Evolutionary conservation across 2,329 filamentous ascomycete species (phyloP).

Genomic region (Aspergillus neoniger): DNA sequence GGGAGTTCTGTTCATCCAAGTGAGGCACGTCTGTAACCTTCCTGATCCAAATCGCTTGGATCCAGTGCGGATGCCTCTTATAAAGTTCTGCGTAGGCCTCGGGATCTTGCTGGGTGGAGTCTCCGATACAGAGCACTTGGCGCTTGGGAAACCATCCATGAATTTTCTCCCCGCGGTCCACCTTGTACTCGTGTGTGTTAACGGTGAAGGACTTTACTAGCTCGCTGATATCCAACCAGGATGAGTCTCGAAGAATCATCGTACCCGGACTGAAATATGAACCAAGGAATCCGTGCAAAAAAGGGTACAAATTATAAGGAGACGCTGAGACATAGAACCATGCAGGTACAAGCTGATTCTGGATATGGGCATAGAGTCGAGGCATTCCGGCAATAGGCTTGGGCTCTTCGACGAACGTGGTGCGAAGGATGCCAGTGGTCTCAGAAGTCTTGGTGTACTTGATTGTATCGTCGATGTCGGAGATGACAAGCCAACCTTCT

Average conservation of each 20-base stretch:
- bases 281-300: slow-evolving; percentile 73
- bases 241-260: slow-evolving; percentile 79
- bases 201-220: slow-evolving; percentile 77
- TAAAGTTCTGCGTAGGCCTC: slow-evolving; percentile 85
- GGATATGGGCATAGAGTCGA: slow-evolving; percentile 71
- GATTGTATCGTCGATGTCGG: slow-evolving; percentile 93
- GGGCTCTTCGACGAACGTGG: slow-evolving; percentile 79
- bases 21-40: slow-evolving; percentile 76
- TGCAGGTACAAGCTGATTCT: slow-evolving; percentile 61
- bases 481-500: slow-evolving; percentile 82
- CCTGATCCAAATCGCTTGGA: slow-evolving; percentile 80
- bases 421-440: slow-evolving; percentile 75
- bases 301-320: slow-evolving; percentile 90
- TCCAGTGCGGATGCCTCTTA: slow-evolving; percentile 69
- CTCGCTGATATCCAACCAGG: slow-evolving; percentile 80
- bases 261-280: slow-evolving; percentile 74
- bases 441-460: slow-evolving; percentile 84
- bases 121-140: slow-evolving; percentile 81
- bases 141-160: slow-evolving; percentile 75
- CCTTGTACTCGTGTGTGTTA: slow-evolving; percentile 84
- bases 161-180: slow-evolving; percentile 75
- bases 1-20: slow-evolving; percentile 72
- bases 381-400: slow-evolving; percentile 78
- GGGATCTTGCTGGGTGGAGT: slow-evolving; percentile 88
- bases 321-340: slow-evolving; percentile 95